phyloP scores from a whole-genome alignment of 768 basidiomycete species.

The Lepiota subincarnata region DNA sequence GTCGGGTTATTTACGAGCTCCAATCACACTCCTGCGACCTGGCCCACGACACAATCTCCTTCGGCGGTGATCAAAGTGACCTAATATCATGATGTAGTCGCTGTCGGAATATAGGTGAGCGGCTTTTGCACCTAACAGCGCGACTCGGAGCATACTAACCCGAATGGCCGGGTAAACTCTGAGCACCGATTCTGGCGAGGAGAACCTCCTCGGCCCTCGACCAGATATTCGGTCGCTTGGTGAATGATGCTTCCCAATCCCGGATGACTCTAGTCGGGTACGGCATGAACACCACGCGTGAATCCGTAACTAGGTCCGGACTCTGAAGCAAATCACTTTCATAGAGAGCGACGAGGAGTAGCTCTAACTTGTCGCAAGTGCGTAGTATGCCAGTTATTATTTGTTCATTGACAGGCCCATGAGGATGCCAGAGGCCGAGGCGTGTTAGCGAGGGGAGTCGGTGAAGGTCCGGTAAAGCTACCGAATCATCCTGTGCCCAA shows the following conservation, averaged over 20 bases:
- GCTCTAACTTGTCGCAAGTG: constrained; percentile 21
- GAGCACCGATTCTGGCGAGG: constrained; percentile 8
- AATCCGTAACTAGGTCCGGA: constrained; percentile 18
- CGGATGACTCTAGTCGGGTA: constrained; percentile 25
- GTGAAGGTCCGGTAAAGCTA: constrained; percentile 24
- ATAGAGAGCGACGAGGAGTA: constrained; percentile 25
- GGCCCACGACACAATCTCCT: background rate
- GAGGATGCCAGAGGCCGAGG: constrained; percentile 26
- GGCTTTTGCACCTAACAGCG: background rate
- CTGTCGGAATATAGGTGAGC: background rate
- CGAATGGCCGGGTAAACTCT: background rate
- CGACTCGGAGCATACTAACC: background rate
- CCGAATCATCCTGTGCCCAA: constrained; percentile 24
- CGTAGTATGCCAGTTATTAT: constrained; percentile 22
- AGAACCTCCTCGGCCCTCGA: constrained; percentile 28
- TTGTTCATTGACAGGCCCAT: constrained; percentile 19
- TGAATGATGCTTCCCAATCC: constrained; percentile 32
- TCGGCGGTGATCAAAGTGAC: background rate
- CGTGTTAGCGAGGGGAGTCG: constrained; percentile 28
- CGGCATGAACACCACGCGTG: constrained; percentile 29
- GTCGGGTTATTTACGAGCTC: too few species aligned
- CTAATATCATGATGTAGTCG: background rate
- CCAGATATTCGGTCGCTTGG: constrained; percentile 25
- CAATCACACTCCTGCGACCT: too few species aligned
- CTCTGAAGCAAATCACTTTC: constrained; percentile 23